A percentile compares a stretch with the other conserved stretches of the same genome.
Evolutionary conservation across 2,329 filamentous ascomycete species (phyloP).

Genomic region (Cercospora sojina): DNA sequence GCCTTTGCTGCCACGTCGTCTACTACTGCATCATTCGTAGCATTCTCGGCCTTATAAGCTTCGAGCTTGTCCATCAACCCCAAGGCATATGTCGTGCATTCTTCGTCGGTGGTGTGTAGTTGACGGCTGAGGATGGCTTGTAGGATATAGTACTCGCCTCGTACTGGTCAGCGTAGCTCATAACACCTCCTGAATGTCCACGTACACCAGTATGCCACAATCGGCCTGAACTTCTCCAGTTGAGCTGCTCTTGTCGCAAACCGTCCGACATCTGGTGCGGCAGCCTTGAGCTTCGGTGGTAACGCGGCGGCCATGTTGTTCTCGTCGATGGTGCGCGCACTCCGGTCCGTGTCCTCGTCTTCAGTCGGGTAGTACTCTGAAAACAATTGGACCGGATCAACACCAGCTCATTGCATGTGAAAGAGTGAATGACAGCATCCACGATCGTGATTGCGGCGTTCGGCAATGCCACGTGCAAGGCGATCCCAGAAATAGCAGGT

Average conservation of each 20-base stretch:
- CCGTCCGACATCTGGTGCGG: constrained; percentile 72
- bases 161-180: constrained; percentile 7
- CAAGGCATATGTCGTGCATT: constrained; percentile 77
- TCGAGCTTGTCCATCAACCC: constrained; percentile 90
- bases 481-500: background rate
- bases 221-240: constrained; percentile 79
- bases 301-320: constrained; percentile 67
- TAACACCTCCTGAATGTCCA: constrained; percentile 28
- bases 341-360: background rate
- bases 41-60: constrained; percentile 70
- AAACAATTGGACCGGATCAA: background rate
- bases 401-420: background rate
- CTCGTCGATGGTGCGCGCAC: background rate
- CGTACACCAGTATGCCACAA: constrained; percentile 93
- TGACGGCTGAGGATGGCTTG: constrained; percentile 83
- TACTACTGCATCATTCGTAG: constrained; percentile 75
- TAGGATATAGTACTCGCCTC: constrained; percentile 87
- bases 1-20: constrained; percentile 86
- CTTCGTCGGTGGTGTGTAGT: constrained; percentile 75
- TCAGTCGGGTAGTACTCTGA: background rate
- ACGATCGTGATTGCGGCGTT: background rate
- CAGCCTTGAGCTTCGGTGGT: constrained; percentile 66
- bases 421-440: background rate
- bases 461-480: background rate
- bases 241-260: constrained; percentile 83